A percentile compares a stretch with the other conserved stretches of the same genome.
These are phyloP conservation scores for Ophiostoma tasmaniense DNA, from an alignment of 2,329 filamentous ascomycete genomes.

Conservation along the genomic window DNA sequence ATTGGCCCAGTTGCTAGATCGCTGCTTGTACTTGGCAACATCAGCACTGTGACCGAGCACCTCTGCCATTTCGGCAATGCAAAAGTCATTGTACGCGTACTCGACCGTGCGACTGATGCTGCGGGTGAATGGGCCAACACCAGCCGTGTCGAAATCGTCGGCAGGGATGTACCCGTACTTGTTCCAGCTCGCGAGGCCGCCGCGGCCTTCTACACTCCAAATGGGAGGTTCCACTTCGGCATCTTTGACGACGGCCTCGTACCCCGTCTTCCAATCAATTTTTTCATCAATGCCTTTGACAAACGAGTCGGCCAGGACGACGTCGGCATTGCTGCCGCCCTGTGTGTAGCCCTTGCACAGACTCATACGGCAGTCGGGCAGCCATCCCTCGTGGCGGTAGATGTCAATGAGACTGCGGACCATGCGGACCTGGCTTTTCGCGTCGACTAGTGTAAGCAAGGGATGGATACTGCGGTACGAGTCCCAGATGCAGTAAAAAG, in stretches of 20 bases:
- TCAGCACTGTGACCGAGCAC: slow-evolving; percentile 40
- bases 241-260: slow-evolving; percentile 51
- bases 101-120: slow-evolving; percentile 66
- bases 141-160: slow-evolving; percentile 56
- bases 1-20: slow-evolving; percentile 53
- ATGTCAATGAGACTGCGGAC: slow-evolving; percentile 64
- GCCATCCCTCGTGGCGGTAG: slow-evolving; percentile 59
- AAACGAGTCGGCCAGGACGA: slow-evolving; percentile 58
- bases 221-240: slow-evolving; percentile 62
- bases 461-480: slow-evolving; percentile 58
- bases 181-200: slow-evolving; percentile 66
- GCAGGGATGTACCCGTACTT: slow-evolving; percentile 60
- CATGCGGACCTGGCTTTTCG: slow-evolving; percentile 52
- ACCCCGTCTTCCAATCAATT: slow-evolving; percentile 59
- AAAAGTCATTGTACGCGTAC: slow-evolving; percentile 71
- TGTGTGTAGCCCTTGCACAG: slow-evolving; percentile 66
- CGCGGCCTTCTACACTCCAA: slow-evolving; percentile 63
- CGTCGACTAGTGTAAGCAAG: slow-evolving; percentile 58
- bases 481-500: slow-evolving; percentile 67
- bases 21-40: slow-evolving; percentile 42
- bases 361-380: slow-evolving; percentile 69
- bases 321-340: slow-evolving; percentile 66
- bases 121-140: slow-evolving; percentile 61
- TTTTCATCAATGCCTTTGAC: slow-evolving; percentile 28
- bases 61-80: slow-evolving; percentile 54